These are phyloP conservation scores for Gracilaria caudata DNA, from an alignment of 23 red algal genomes.

Conservation along the genomic window DNA sequence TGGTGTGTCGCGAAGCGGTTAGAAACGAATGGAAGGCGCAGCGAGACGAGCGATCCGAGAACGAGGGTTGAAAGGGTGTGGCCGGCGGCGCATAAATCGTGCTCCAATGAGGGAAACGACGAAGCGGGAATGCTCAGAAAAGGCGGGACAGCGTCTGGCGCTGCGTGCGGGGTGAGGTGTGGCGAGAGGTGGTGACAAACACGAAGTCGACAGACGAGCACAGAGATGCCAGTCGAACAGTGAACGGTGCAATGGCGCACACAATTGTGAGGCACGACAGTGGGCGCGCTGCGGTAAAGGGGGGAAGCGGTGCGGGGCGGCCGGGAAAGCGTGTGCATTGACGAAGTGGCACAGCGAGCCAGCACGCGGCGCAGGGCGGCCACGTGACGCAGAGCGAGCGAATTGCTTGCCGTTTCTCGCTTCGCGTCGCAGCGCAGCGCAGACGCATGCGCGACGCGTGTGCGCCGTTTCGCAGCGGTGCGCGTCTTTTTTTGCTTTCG, in stretches of 20 bases:
- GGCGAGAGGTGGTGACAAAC: neutral
- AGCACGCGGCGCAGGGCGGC: neutral
- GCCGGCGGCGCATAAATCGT: neutral
- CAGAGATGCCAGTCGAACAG: neutral
- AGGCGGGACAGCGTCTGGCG: neutral
- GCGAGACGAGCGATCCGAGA: no score
- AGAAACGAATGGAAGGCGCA: no score
- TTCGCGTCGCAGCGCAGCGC: neutral
- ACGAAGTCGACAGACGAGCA: neutral
- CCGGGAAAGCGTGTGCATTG: neutral
- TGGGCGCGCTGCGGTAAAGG: neutral
- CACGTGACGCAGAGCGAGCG: neutral
- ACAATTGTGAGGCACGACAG: neutral
- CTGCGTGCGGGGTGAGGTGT: neutral
- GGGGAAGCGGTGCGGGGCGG: no score
- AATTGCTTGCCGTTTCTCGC: neutral
- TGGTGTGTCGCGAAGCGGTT: no score
- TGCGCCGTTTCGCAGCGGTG: neutral
- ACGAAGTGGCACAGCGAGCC: no score
- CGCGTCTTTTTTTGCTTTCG: no score
- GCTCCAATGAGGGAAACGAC: neutral
- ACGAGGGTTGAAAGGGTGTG: no score
- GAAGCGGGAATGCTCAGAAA: no score
- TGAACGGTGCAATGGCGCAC: neutral
- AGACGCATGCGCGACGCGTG: neutral